A percentile compares a stretch with the other conserved stretches of the same genome.
Conservation (phyloP, 2,329 filamentous ascomycete species). For the Coccinonectria pachysandricola region DNA sequence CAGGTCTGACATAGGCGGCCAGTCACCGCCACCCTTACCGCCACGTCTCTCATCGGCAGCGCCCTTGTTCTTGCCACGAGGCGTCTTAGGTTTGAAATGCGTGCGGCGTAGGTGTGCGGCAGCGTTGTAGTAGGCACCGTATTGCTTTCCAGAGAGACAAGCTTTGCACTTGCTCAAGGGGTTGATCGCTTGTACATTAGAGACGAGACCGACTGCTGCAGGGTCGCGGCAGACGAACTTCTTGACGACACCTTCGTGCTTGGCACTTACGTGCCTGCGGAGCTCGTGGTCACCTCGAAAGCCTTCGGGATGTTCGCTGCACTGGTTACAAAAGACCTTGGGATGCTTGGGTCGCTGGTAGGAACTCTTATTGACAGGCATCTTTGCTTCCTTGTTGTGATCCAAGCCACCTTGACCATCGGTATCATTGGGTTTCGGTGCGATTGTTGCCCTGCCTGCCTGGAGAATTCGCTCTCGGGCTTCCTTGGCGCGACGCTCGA, state of each 20-base stretch:
- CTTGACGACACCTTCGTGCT: constrained; percentile 49
- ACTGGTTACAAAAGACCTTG: constrained; percentile 61
- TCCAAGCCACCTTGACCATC: no score
- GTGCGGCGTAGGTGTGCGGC: constrained; percentile 80
- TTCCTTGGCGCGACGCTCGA: constrained; percentile 37
- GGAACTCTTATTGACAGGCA: constrained; percentile 31
- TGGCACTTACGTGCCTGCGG: constrained; percentile 52
- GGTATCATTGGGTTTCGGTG: constrained; percentile 32
- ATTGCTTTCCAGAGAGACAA: constrained; percentile 66
- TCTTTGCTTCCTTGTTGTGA: constrained; percentile 35
- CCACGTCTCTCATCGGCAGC: constrained; percentile 38
- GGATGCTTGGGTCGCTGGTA: constrained; percentile 56
- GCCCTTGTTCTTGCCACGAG: constrained; percentile 33
- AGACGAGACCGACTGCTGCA: constrained; percentile 24
- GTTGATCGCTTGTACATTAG: constrained; percentile 41
- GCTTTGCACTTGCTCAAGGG: constrained; percentile 76
- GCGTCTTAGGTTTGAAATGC: constrained; percentile 65
- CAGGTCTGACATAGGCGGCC: constrained; percentile 18
- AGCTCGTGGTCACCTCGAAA: constrained; percentile 84
- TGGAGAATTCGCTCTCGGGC: constrained; percentile 35
- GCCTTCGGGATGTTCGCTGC: constrained; percentile 62
- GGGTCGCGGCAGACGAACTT: constrained; percentile 52
- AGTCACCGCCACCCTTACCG: constrained; percentile 28
- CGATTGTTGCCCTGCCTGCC: constrained; percentile 27
- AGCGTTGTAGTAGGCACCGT: constrained; percentile 90